Conservation (phyloP, 768 basidiomycete species). For the Lactarius indigo region DNA sequence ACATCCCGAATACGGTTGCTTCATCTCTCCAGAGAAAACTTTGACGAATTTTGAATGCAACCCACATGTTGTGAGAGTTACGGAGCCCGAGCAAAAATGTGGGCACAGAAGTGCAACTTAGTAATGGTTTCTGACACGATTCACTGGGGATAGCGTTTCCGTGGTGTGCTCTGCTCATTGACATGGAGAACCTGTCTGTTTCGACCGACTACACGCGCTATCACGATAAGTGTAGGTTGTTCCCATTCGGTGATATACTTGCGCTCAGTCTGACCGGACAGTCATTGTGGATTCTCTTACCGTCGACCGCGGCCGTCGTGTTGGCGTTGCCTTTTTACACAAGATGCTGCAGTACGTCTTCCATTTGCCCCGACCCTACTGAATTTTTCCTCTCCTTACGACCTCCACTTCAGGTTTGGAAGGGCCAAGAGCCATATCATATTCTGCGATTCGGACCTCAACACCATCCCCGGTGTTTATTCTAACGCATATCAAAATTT, state of each 20-base stretch:
- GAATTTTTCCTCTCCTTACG: not conserved
- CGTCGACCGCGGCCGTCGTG: constrained; percentile 58
- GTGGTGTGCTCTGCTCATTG: constrained; percentile 87
- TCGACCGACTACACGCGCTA: constrained; percentile 76
- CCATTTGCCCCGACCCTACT: not conserved
- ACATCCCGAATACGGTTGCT: constrained; percentile 93
- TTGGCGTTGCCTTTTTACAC: constrained; percentile 59
- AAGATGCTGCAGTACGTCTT: constrained; percentile 73
- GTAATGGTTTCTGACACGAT: not conserved
- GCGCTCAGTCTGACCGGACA: constrained; percentile 31
- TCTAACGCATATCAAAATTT: constrained; percentile 88
- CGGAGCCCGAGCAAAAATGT: constrained; percentile 43
- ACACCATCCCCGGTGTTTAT: constrained; percentile 57
- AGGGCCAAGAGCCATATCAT: constrained; percentile 76
- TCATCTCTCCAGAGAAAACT: constrained; percentile 85
- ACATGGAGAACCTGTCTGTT: constrained; percentile 73
- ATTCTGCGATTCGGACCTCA: constrained; percentile 72
- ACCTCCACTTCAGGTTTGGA: constrained; percentile 47
- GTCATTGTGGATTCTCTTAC: constrained; percentile 68
- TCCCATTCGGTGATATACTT: not conserved
- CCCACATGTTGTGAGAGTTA: constrained; percentile 50
- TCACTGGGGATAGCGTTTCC: constrained; percentile 61
- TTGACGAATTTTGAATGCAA: constrained; percentile 79
- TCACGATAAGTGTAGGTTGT: constrained; percentile 49
- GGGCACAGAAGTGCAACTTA: constrained; percentile 4